phyloP scores from a whole-genome alignment of 805 yeast genomes.

The Hanseniaspora taiwanica region DNA sequence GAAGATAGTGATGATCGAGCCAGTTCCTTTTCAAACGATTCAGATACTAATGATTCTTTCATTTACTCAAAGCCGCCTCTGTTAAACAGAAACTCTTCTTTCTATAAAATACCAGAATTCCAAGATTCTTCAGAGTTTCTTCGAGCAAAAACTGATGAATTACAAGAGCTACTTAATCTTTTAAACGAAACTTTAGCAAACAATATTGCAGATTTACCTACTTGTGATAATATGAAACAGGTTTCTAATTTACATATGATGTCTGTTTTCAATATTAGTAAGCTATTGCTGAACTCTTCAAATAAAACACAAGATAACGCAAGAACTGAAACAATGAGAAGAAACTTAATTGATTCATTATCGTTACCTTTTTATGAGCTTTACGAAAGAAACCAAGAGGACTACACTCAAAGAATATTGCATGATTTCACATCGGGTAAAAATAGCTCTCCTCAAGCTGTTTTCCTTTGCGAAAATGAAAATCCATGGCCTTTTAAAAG shows the following conservation, averaged over 20 bases:
- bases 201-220: constrained; percentile 7
- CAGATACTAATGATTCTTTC: background rate
- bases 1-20: background rate
- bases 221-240: constrained; percentile 10
- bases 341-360: constrained; percentile 18
- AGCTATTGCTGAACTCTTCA: constrained; percentile 15
- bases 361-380: constrained; percentile 25
- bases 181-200: constrained; percentile 22
- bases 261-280: constrained; percentile 21
- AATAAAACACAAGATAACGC: constrained; percentile 4
- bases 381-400: constrained; percentile 11
- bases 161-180: constrained; percentile 17
- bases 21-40: background rate
- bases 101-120: constrained; percentile 3
- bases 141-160: constrained; percentile 17
- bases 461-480: constrained; percentile 61
- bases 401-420: constrained; percentile 32
- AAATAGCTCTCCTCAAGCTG: constrained; percentile 66
- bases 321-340: constrained; percentile 12
- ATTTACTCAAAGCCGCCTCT: background rate
- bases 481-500: constrained; percentile 74
- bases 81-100: background rate
- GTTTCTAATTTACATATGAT: constrained; percentile 22
- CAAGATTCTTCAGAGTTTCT: constrained; percentile 10
- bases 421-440: constrained; percentile 60